Evolutionary conservation across 176 grass and related monocot species (phyloP).

Genomic region (Avena atlantica): DNA sequence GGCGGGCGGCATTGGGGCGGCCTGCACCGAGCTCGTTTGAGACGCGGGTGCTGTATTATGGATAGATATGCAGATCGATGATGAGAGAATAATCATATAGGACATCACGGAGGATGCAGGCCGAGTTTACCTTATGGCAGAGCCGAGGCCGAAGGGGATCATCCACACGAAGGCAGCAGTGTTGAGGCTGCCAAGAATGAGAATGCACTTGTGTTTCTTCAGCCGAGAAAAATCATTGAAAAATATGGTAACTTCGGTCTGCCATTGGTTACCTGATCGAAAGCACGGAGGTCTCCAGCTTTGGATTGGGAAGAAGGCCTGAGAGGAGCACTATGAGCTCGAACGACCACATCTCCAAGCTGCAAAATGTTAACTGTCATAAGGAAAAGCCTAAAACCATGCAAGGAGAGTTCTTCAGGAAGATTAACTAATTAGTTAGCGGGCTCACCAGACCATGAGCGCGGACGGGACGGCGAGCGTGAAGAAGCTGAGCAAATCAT

Average conservation of each 20-base stretch:
- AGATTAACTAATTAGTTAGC: not conserved
- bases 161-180: slow-evolving; percentile 40
- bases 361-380: not conserved
- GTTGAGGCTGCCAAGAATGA: slow-evolving; percentile 36
- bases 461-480: slow-evolving; percentile 40
- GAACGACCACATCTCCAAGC: slow-evolving; percentile 53
- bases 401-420: not conserved
- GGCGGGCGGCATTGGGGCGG: slow-evolving; percentile 41
- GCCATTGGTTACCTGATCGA: slow-evolving; percentile 14
- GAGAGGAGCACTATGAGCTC: slow-evolving; percentile 50
- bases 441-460: slow-evolving; percentile 50
- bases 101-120: not conserved
- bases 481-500: slow-evolving; percentile 40
- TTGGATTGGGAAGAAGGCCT: slow-evolving; percentile 46
- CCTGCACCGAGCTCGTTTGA: slow-evolving; percentile 85
- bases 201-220: not conserved
- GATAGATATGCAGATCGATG: not conserved
- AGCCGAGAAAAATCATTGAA: not conserved
- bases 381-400: not conserved
- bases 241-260: too few relatives aligned
- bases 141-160: slow-evolving; percentile 51
- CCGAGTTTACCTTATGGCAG: slow-evolving; percentile 28
- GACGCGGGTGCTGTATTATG: slow-evolving; percentile 60
- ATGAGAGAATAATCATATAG: not conserved
- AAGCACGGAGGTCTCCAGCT: slow-evolving; percentile 40